These are phyloP conservation scores for Trichoderma breve DNA, from an alignment of 2,329 filamentous ascomycete genomes.

Conservation along the genomic window DNA sequence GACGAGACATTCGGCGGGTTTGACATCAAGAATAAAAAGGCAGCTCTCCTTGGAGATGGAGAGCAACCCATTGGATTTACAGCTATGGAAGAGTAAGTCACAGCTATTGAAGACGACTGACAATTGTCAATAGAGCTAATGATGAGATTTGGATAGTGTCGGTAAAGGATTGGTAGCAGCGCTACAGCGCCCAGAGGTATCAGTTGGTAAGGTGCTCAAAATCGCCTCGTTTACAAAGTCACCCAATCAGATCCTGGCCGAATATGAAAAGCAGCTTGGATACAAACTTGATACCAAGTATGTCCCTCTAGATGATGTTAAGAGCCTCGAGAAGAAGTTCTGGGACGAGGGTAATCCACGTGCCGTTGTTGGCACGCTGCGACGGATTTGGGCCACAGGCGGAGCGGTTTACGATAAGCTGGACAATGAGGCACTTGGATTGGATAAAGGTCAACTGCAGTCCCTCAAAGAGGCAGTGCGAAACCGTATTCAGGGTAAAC, in stretches of 20 bases:
- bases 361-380: conserved; percentile 58
- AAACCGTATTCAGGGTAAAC: background rate
- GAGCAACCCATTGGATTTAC: conserved; percentile 64
- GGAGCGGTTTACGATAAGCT: conserved; percentile 67
- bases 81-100: conserved; percentile 65
- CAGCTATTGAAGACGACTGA: background rate
- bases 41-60: conserved; percentile 61
- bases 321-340: conserved; percentile 55
- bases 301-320: conserved; percentile 50
- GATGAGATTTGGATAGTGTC: conserved; percentile 45
- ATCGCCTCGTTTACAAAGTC: conserved; percentile 71
- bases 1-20: conserved; percentile 49
- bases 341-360: conserved; percentile 53
- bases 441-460: conserved; percentile 49
- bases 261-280: conserved; percentile 66
- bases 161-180: conserved; percentile 64
- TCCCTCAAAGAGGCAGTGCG: conserved; percentile 27
- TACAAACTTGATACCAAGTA: conserved; percentile 42
- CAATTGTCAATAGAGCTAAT: background rate
- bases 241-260: conserved; percentile 59
- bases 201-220: conserved; percentile 57
- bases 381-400: conserved; percentile 71
- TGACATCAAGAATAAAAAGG: conserved; percentile 55
- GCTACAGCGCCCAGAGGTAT: conserved; percentile 53
- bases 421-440: conserved; percentile 60